Evolutionary conservation across 2,329 filamentous ascomycete species (phyloP).

Genomic region (Phialemoniopsis sp.): DNA sequence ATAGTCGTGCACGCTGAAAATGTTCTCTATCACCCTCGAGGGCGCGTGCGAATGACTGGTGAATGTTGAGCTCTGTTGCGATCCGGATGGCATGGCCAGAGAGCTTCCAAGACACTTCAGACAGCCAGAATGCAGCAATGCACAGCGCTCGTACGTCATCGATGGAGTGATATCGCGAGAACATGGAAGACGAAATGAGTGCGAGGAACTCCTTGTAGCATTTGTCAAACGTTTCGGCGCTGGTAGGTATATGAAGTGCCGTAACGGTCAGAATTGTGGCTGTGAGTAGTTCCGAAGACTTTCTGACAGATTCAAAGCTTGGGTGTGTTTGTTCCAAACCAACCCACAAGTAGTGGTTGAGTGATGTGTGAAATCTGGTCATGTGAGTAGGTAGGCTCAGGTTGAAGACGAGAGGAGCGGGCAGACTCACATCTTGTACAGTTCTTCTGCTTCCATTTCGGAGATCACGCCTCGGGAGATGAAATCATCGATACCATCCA

Average conservation of each 20-base stretch:
- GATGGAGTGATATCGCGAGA: slow-evolving; percentile 51
- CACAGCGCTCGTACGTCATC: slow-evolving; percentile 57
- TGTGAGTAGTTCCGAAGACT: slow-evolving; percentile 51
- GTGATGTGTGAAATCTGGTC: slow-evolving; percentile 32
- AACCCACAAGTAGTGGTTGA: slow-evolving; percentile 49
- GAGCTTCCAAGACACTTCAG: slow-evolving; percentile 57
- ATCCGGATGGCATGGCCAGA: slow-evolving; percentile 55
- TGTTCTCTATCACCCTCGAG: slow-evolving; percentile 41
- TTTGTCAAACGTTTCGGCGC: slow-evolving; percentile 43
- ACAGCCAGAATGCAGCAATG: slow-evolving; percentile 60
- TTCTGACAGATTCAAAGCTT: slow-evolving; percentile 43
- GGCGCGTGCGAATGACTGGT: slow-evolving; percentile 46
- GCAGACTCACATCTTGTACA: slow-evolving; percentile 35
- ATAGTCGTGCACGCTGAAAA: slow-evolving; percentile 51
- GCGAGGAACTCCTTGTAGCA: slow-evolving; percentile 55
- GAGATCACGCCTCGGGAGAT: slow-evolving; percentile 42
- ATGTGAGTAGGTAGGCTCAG: not conserved
- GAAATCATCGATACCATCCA: slow-evolving; percentile 31
- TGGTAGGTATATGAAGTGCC: slow-evolving; percentile 53
- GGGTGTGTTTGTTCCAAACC: slow-evolving; percentile 45
- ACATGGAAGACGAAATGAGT: slow-evolving; percentile 52
- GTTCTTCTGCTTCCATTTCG: slow-evolving; percentile 40
- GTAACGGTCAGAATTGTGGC: slow-evolving; percentile 55
- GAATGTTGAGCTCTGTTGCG: slow-evolving; percentile 50
- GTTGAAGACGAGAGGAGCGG: too few species aligned